Conservation (phyloP, 192 early-diverging fungal genomes). For the Spinellus fusiger region DNA sequence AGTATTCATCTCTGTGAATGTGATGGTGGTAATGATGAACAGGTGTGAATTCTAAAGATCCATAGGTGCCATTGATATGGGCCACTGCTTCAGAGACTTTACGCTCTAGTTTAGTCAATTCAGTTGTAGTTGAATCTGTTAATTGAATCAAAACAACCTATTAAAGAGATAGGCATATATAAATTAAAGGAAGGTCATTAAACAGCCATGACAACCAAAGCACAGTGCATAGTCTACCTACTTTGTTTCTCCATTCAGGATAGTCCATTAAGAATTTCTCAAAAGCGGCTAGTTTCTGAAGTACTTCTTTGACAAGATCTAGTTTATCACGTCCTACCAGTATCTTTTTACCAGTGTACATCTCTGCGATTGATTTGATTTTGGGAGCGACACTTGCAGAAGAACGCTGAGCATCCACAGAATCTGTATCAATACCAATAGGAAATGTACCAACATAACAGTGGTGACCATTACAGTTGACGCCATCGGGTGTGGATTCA, state of each 20-base stretch:
- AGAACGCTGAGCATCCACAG: slow-evolving; percentile 58
- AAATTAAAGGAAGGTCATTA: no score
- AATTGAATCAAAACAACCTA: slow-evolving; percentile 91
- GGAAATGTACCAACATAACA: slow-evolving; percentile 89
- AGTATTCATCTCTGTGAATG: slow-evolving; percentile 93
- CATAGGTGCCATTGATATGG: slow-evolving; percentile 91
- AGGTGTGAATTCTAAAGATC: slow-evolving; percentile 91
- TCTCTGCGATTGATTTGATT: slow-evolving; percentile 72
- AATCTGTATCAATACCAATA: slow-evolving; percentile 88
- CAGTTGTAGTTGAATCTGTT: slow-evolving; percentile 71
- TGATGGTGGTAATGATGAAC: slow-evolving; percentile 91
- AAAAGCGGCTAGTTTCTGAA: slow-evolving; percentile 91
- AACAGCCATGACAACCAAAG: no score
- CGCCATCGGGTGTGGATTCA: slow-evolving; percentile 88
- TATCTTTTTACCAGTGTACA: slow-evolving; percentile 88
- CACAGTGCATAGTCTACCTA: not conserved
- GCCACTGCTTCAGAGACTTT: slow-evolving; percentile 87
- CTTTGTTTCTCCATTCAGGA: slow-evolving; percentile 87
- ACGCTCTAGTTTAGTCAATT: slow-evolving; percentile 61
- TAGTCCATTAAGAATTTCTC: slow-evolving; percentile 86
- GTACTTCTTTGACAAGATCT: slow-evolving; percentile 89
- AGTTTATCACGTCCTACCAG: slow-evolving; percentile 94
- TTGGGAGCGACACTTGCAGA: slow-evolving; percentile 63
- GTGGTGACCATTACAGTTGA: slow-evolving; percentile 73
- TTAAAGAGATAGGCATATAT: not conserved